Evolutionary conservation across 352 stramenopile genomes (phyloP), one percentile per base, ranked within the genome.

Genomic region (Pelagophyceae sp.): DNA sequence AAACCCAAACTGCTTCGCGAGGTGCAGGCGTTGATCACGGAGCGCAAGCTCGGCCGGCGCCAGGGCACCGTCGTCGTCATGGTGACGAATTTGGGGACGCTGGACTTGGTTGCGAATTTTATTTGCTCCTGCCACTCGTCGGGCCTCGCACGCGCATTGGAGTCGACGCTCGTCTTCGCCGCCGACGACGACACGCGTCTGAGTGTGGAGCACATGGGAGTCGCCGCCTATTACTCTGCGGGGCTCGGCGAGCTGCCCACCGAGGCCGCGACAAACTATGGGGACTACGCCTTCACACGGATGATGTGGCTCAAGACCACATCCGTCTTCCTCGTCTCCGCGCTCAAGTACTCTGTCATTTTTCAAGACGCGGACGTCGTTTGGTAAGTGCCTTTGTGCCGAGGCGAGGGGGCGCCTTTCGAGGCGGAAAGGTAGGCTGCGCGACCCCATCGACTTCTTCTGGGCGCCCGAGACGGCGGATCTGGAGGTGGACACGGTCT

Each of bases 271-370:
- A 67, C n/a, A 0, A 27, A 1, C 15, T 82, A 80, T 29, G 38
- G 72, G 17, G 78, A 82, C 33, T 23, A 32, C 0, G 35, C 75
- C 25, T 82, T 82, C 50, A 33, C 45, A 0, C 20, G 75, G 20
- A 82, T 82, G 78, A 82, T 82, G 78, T 82, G 72, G 74, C 65
- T 81, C 50, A 81, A 81, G 45, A 32, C 76, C 6, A 67, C 37
- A 5, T 32, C 75, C 31, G 78, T 80, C 29, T 82, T 76, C 45
- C 31, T 80, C n/a, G 37, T 71, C 19, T 27, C 77, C 23, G 0
- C 6, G 1, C 15, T 38, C n/a, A 33, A 60, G 2, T 76, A 72
- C 64, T 25, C 77, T 29, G 78, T 80, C 32, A 38, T 82, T 0
- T 82, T 82, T 51, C 78, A 82, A 54, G 78, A 82, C 75, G 75